Conservation (phyloP, 2,329 filamentous ascomycete genomes). For the Ophiocordyceps sinensis region DNA sequence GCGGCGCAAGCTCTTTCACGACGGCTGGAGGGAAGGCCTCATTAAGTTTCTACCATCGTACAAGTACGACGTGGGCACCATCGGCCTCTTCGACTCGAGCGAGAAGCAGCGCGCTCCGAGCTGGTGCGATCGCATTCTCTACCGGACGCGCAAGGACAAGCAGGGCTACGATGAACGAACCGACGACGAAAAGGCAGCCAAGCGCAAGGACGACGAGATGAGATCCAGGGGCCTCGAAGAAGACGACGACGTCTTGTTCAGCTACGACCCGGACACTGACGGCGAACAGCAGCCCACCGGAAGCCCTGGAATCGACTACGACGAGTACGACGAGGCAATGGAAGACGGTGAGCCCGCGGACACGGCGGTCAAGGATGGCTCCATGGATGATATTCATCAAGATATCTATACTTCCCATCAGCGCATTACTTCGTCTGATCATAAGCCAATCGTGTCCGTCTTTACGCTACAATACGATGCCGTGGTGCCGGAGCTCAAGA, state of each 20-base stretch:
- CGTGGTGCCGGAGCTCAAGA: conserved; percentile 72
- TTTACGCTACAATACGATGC: conserved; percentile 80
- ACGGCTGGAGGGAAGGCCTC: conserved; percentile 81
- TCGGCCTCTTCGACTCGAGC: conserved; percentile 85
- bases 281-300: conserved; percentile 24
- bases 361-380: conserved; percentile 43
- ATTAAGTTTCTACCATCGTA: conserved; percentile 90
- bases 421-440: conserved; percentile 79
- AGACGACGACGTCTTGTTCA: conserved; percentile 77
- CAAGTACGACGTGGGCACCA: conserved; percentile 93
- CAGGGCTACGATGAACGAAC: conserved; percentile 48
- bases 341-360: conserved; percentile 27
- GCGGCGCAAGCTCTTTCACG: conserved; percentile 66
- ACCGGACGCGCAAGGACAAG: conserved; percentile 59
- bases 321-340: conserved; percentile 39
- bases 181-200: conserved; percentile 50
- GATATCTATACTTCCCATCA: conserved; percentile 78
- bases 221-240: conserved; percentile 62
- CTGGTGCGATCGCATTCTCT: conserved; percentile 94
- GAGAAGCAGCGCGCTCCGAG: conserved; percentile 87
- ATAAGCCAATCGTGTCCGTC: conserved; percentile 77
- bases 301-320: conserved; percentile 35
- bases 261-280: conserved; percentile 77
- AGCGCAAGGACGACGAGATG: conserved; percentile 72
- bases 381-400: conserved; percentile 36